These are phyloP conservation scores for Hepatocystis sp. DNA, from an alignment of 169 alveolate genomes.

Conservation along the genomic window DNA sequence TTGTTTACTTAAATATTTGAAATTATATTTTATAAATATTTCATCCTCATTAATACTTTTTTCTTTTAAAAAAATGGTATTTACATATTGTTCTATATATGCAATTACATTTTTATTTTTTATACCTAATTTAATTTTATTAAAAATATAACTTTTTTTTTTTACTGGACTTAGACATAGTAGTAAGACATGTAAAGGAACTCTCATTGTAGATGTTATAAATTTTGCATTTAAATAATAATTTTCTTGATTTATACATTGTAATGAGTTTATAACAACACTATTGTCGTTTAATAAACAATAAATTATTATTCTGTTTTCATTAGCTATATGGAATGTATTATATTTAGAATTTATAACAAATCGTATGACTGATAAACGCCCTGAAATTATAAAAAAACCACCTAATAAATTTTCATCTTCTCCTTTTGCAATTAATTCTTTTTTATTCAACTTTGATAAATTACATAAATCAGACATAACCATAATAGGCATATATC, in stretches of 20 bases:
- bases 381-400: conserved; percentile 98
- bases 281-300: conserved; percentile 91
- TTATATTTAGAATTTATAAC: conserved; percentile 96
- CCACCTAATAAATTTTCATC: conserved; percentile 99
- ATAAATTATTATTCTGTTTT: conserved; percentile 76
- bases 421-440: conserved; percentile 95
- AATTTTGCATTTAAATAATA: conserved; percentile 46
- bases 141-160: conserved; percentile 49
- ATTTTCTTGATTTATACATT: conserved; percentile 88
- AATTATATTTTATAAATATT: conserved; percentile 87
- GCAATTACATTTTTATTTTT: conserved; percentile 58
- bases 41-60: conserved; percentile 89
- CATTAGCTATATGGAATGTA: conserved; percentile 90
- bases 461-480: conserved; percentile 95
- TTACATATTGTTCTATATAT: conserved; percentile 78
- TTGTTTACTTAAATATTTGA: conserved; percentile 86
- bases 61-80: conserved; percentile 80
- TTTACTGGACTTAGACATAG: conserved; percentile 56
- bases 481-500: conserved; percentile 98
- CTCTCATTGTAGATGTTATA: conserved; percentile 1
- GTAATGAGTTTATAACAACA: conserved; percentile 87
- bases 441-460: conserved; percentile 90
- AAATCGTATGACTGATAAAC: conserved; percentile 97
- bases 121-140: conserved; percentile 49
- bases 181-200: conserved; percentile 27